Percentiles rank a stretch among this genome's conserved stretches.
phyloP scores from a whole-genome alignment of 805 yeast species.

The Tetrapisispora fleetii region DNA sequence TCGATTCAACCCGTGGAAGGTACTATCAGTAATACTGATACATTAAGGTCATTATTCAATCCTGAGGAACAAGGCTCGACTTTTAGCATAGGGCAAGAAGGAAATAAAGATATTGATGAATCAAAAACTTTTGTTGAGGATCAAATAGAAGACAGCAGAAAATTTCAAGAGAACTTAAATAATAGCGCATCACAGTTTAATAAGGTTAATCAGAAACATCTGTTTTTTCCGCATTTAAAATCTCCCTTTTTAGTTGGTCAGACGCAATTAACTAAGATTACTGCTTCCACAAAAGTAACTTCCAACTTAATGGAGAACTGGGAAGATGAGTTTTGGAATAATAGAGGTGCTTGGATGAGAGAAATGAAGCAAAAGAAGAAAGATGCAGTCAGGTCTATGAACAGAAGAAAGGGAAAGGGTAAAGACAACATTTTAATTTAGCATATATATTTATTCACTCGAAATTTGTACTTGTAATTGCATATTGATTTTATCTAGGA shows the following conservation, averaged over 20 bases:
- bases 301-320: constrained; percentile 38
- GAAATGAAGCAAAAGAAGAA: constrained; percentile 66
- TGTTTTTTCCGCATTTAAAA: constrained; percentile 74
- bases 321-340: constrained; percentile 72
- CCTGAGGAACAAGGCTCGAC: constrained; percentile 30
- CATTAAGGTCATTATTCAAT: constrained; percentile 50
- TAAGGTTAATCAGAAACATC: constrained; percentile 35
- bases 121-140: constrained; percentile 32
- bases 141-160: constrained; percentile 1
- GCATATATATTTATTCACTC: background rate
- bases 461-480: background rate
- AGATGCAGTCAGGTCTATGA: constrained; percentile 55
- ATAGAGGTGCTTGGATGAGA: constrained; percentile 70
- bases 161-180: constrained; percentile 11
- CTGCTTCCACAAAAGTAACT: constrained; percentile 12
- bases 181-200: constrained; percentile 14
- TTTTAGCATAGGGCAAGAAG: constrained; percentile 36
- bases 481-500: background rate
- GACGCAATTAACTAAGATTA: constrained; percentile 56
- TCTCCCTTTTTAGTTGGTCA: constrained; percentile 86
- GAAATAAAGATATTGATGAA: constrained; percentile 40
- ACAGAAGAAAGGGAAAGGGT: constrained; percentile 31
- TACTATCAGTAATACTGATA: constrained; percentile 43
- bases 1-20: constrained; percentile 11
- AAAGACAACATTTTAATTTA: constrained; percentile 5